Evolutionary conservation across 331 rosid species (phyloP).

Genomic region (Erythrophleum ivorense): DNA sequence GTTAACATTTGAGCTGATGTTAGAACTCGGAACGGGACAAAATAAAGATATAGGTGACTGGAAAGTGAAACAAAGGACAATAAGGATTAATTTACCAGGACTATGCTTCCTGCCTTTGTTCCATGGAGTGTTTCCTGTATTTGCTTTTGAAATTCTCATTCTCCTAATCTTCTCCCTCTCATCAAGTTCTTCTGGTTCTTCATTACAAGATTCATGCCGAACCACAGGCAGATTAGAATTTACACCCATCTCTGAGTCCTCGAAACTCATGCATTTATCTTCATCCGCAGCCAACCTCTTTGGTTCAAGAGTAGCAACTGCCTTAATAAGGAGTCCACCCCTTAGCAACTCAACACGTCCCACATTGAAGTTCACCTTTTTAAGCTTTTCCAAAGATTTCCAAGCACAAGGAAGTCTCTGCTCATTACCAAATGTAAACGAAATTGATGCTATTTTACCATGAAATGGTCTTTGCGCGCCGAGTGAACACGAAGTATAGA

Average conservation of each 20-base stretch:
- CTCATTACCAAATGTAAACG: constrained; percentile 48
- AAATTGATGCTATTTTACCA: constrained; percentile 46
- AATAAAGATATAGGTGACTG: constrained; percentile 1
- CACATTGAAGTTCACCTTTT: constrained; percentile 40
- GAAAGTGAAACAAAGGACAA: constrained; percentile 28
- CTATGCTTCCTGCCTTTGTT: constrained; percentile 86
- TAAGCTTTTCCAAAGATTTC: constrained; percentile 45
- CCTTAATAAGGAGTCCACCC: constrained; percentile 50
- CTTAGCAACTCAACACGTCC: constrained; percentile 39
- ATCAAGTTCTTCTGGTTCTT: constrained; percentile 51
- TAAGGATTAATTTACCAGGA: constrained; percentile 51
- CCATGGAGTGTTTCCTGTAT: constrained; percentile 78
- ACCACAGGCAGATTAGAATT: constrained; percentile 35
- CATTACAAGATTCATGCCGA: constrained; percentile 41
- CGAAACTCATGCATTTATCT: constrained; percentile 34
- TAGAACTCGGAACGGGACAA: constrained; percentile 26
- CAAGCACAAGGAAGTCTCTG: constrained; percentile 51
- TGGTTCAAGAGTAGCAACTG: constrained; percentile 74
- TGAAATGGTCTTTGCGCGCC: constrained; percentile 44
- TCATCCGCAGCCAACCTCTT: constrained; percentile 48
- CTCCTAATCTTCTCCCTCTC: constrained; percentile 70
- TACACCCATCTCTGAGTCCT: constrained; percentile 35
- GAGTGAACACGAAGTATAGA: constrained; percentile 44
- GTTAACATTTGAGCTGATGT: constrained; percentile 16
- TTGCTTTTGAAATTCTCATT: constrained; percentile 75